Base-by-base conservation (phyloP, 805 yeast species). In the Kazachstania viticola region DNA sequence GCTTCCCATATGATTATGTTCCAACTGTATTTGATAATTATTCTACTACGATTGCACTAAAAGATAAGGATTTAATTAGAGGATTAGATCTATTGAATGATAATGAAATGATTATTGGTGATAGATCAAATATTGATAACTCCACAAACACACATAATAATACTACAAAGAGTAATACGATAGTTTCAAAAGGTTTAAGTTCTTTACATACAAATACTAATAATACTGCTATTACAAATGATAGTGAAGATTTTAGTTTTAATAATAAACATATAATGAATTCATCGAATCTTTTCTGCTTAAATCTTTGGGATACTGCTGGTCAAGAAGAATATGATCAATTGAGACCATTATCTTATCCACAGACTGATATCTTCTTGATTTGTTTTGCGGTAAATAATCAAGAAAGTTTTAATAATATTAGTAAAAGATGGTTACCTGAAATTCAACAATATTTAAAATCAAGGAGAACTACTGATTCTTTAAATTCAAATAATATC, bases 251-350 rank as follows among this genome's bases (percentile, higher is more conserved):
- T n/a, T n/a, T n/a, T n/a, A n/a, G n/a, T n/a, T n/a, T n/a, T n/a
- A n/a, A n/a, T n/a, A n/a, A n/a, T n/a, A n/a, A n/a, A n/a, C n/a
- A n/a, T n/a, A n/a, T n/a, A n/a, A n/a, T n/a, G n/a, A n/a, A n/a
- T n/a, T n/a, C n/a, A n/a, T n/a, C n/a, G n/a, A 6, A 25, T 25
- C 82, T 83, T 34, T 75, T 80, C 47, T 80, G 79, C 49, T 64
- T 83, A 31, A 93, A 91, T 14, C 66, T 84, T 29, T 83, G 94
- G 94, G 95, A 83, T 69, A 84, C 94, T 15, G 94, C 94, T 3
- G 95, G 95, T 18, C 94, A 83, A 58, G 78, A 80, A 48, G 94
- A 83, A 51, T 83, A 82, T 55, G 94, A 83, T 54, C 67, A 94
- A 39, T 65, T 83, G 47, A 66, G 95, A 55, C 95, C 95, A 4